Evolutionary conservation across 2,329 filamentous ascomycete species (phyloP).

Genomic region (Venturiaceae sp.): DNA sequence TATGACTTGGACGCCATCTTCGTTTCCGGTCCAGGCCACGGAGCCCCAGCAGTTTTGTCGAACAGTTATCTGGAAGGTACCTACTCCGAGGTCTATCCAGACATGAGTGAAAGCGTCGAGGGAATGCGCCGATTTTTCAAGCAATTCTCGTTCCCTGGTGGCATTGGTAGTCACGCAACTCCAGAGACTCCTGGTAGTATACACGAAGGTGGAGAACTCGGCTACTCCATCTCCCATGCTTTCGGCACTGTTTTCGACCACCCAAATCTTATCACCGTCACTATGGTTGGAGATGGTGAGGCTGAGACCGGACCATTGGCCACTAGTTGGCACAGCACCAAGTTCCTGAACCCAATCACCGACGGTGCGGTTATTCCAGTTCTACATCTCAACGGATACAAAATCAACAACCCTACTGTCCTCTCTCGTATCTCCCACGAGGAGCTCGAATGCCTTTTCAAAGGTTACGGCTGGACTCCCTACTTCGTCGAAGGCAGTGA

Average conservation of each 20-base stretch:
- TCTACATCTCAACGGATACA: constrained; percentile 73
- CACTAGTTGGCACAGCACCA: constrained; percentile 73
- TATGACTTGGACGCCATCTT: constrained; percentile 65
- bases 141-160: constrained; percentile 72
- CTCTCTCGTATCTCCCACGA: constrained; percentile 65
- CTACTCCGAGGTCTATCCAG: constrained; percentile 68
- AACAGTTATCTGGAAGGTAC: constrained; percentile 70
- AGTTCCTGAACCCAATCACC: constrained; percentile 70
- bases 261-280: constrained; percentile 63
- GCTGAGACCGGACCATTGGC: constrained; percentile 72
- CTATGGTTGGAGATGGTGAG: constrained; percentile 73
- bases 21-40: constrained; percentile 68
- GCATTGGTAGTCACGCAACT: constrained; percentile 68
- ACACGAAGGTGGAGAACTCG: constrained; percentile 72
- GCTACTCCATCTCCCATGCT: constrained; percentile 72
- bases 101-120: constrained; percentile 57
- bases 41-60: constrained; percentile 65
- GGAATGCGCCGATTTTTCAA: constrained; percentile 73
- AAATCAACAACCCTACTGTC: constrained; percentile 72
- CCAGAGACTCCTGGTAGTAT: constrained; percentile 69
- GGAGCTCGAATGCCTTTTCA: constrained; percentile 59
- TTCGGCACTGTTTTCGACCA: constrained; percentile 70
- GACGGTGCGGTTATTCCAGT: constrained; percentile 71
- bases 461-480: constrained; percentile 68
- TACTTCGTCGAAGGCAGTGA: constrained; percentile 75